Conservation (phyloP, 768 basidiomycete species). For the Trametes coccinea region DNA sequence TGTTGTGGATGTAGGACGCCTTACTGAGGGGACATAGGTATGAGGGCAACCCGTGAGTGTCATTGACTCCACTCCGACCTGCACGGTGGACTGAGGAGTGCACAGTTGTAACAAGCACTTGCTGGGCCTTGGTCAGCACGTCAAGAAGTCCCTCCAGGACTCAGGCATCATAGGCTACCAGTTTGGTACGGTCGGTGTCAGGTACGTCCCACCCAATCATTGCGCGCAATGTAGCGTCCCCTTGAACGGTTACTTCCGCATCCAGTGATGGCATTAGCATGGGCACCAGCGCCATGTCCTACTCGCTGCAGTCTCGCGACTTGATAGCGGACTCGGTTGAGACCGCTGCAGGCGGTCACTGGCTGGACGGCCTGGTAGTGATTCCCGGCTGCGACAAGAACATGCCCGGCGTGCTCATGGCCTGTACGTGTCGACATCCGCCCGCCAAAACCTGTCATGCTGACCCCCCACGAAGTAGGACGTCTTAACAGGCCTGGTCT, state of each 20-base stretch:
- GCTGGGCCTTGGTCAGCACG: slow-evolving; percentile 81
- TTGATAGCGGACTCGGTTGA: slow-evolving; percentile 98
- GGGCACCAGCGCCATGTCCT: slow-evolving; percentile 92
- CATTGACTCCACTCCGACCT: neutral
- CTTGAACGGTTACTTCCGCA: neutral
- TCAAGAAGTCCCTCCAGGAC: slow-evolving; percentile 76
- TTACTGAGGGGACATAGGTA: slow-evolving; percentile 61
- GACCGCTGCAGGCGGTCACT: slow-evolving; percentile 94
- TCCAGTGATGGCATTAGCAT: slow-evolving; percentile 95
- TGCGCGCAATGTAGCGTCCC: neutral
- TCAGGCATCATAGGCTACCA: slow-evolving; percentile 89
- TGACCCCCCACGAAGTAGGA: slow-evolving; percentile 58
- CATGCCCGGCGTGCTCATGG: slow-evolving; percentile 99
- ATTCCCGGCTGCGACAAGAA: slow-evolving; percentile 99
- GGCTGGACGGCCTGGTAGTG: slow-evolving; percentile 97
- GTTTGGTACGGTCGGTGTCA: slow-evolving; percentile 94
- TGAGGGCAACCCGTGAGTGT: slow-evolving; percentile 93
- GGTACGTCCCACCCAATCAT: slow-evolving; percentile 7
- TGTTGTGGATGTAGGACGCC: slow-evolving; percentile 4
- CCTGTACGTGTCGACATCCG: slow-evolving; percentile 55
- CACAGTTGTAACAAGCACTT: slow-evolving; percentile 95
- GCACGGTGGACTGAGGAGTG: neutral
- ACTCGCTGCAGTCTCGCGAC: slow-evolving; percentile 96
- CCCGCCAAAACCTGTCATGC: neutral
- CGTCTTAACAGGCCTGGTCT: slow-evolving; percentile 93